Evolutionary conservation across 495 filamentous ascomycete genomes (phyloP).

Genomic region (Parmelia sp.): DNA sequence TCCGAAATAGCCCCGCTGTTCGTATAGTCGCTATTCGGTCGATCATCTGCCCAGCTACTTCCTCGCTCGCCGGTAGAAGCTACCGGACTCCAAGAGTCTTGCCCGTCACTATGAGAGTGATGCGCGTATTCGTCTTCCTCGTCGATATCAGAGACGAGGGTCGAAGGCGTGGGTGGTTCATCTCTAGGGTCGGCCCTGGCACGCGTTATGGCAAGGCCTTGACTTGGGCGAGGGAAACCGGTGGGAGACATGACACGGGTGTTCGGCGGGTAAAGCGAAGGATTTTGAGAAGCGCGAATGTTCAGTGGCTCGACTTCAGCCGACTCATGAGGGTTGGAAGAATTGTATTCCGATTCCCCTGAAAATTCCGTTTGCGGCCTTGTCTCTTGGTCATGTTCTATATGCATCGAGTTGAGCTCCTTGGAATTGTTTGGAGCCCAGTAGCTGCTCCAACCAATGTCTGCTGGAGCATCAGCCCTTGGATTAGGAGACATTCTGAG

Average conservation of each 20-base stretch:
- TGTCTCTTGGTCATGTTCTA: slow-evolving; percentile 14
- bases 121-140: slow-evolving; percentile 24
- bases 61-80: slow-evolving; percentile 16
- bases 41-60: slow-evolving; percentile 21
- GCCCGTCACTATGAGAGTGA: slow-evolving; percentile 23
- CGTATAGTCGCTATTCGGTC: slow-evolving; percentile 3
- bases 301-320: slow-evolving; percentile 27
- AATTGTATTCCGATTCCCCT: slow-evolving; percentile 25
- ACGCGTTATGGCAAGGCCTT: slow-evolving; percentile 22
- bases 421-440: slow-evolving; percentile 46
- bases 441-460: slow-evolving; percentile 56
- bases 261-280: slow-evolving; percentile 18
- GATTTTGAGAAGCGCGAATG: slow-evolving; percentile 23
- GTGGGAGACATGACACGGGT: slow-evolving; percentile 17
- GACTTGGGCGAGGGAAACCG: slow-evolving; percentile 18
- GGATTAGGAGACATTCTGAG: slow-evolving; percentile 23
- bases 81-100: slow-evolving; percentile 27
- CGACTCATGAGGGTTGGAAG: slow-evolving; percentile 25
- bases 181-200: slow-evolving; percentile 11
- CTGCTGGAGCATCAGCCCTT: slow-evolving; percentile 43
- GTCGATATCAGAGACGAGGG: slow-evolving; percentile 27
- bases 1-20: not conserved
- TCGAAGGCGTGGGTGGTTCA: slow-evolving; percentile 24
- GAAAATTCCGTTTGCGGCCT: slow-evolving; percentile 31
- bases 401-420: slow-evolving; percentile 34